Evolutionary conservation across 805 yeast species (phyloP).

Genomic region (Isabelozyma rhagii): DNA sequence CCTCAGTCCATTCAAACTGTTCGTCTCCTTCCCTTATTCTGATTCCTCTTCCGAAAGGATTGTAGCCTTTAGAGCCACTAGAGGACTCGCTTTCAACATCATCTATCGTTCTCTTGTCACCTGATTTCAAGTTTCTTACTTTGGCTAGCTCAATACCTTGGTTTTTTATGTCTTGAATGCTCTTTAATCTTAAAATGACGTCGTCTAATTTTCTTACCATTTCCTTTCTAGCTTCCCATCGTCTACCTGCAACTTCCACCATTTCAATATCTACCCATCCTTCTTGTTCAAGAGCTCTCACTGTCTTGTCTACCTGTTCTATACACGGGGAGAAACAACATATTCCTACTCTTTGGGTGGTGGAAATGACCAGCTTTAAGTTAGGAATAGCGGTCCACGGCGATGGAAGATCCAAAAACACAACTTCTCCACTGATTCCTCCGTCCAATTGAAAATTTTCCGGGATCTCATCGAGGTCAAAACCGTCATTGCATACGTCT

Average conservation of each 20-base stretch:
- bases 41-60: constrained; percentile 91
- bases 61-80: constrained; percentile 51
- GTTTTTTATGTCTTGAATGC: constrained; percentile 64
- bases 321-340: constrained; percentile 98
- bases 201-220: constrained; percentile 83
- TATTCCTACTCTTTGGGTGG: constrained; percentile 55
- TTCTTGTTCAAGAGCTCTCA: constrained; percentile 63
- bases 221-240: constrained; percentile 87
- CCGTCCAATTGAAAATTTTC: constrained; percentile 15
- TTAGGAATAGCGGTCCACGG: constrained; percentile 96
- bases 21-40: constrained; percentile 87
- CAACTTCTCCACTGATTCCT: constrained; percentile 59
- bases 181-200: constrained; percentile 71
- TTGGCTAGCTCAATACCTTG: constrained; percentile 62
- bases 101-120: constrained; percentile 15
- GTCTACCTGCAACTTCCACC: constrained; percentile 83
- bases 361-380: constrained; percentile 55
- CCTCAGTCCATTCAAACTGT: constrained; percentile 74
- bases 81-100: constrained; percentile 10
- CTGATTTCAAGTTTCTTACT: constrained; percentile 29
- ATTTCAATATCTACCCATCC: constrained; percentile 89
- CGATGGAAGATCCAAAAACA: constrained; percentile 90
- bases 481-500: constrained; percentile 90
- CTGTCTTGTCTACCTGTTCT: constrained; percentile 90
- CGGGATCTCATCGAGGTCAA: constrained; percentile 46